Conservation (phyloP, 768 basidiomycete genomes). For the Serendipita sp. region DNA sequence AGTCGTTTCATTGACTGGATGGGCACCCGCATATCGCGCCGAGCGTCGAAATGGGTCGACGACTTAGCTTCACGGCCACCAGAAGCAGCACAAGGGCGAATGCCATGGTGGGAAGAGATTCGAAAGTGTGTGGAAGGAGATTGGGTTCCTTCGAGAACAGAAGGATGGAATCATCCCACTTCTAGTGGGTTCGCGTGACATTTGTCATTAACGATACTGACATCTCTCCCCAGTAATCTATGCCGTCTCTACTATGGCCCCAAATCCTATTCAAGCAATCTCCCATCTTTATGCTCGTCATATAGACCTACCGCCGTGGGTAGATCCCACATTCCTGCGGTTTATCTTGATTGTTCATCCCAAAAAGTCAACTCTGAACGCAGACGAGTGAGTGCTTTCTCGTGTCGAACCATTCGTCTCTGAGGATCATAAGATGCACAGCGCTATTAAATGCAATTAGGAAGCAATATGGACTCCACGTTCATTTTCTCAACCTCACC, state of each 20-base stretch:
- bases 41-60: constrained; percentile 48
- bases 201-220: constrained; percentile 7
- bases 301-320: constrained; percentile 63
- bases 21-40: constrained; percentile 45
- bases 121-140: constrained; percentile 63
- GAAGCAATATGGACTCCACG: constrained; percentile 70
- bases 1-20: constrained; percentile 79
- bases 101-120: constrained; percentile 85
- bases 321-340: constrained; percentile 51
- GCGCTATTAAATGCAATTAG: constrained; percentile 76
- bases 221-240: constrained; percentile 42
- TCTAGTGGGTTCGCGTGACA: constrained; percentile 36
- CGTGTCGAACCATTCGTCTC: background rate
- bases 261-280: constrained; percentile 68
- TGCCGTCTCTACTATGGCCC: constrained; percentile 65
- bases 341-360: constrained; percentile 72
- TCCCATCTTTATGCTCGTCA: constrained; percentile 53
- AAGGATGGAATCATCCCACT: constrained; percentile 80
- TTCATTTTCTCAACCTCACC: constrained; percentile 47
- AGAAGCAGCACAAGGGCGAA: constrained; percentile 21
- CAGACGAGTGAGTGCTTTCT: constrained; percentile 54
- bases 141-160: constrained; percentile 47
- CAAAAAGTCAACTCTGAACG: constrained; percentile 44
- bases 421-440: constrained; percentile 34
- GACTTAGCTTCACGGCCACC: constrained; percentile 10